phyloP scores from a whole-genome alignment of 441 rosid genomes.

The Iberis amara region DNA sequence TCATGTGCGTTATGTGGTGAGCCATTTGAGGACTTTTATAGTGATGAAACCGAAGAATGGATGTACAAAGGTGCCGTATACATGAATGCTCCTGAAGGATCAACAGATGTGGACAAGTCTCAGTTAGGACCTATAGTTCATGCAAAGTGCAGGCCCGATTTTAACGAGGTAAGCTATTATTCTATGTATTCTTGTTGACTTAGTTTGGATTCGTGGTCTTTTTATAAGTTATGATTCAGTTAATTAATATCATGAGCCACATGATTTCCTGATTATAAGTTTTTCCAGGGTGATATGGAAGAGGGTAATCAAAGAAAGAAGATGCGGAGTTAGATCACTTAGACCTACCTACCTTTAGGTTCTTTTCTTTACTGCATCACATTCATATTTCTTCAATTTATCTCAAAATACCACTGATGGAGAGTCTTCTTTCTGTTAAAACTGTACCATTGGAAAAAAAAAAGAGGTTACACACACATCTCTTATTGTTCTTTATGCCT shows the following conservation, averaged over 20 bases:
- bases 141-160: conserved; percentile 90
- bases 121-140: conserved; percentile 93
- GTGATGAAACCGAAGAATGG: conserved; percentile 97
- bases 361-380: conserved; percentile 29
- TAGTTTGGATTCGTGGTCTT: conserved; percentile 1
- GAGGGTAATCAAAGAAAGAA: conserved; percentile 69
- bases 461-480: conserved; percentile 27
- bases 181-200: conserved; percentile 7
- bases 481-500: conserved; percentile 18
- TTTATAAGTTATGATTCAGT: not conserved
- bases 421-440: conserved; percentile 24
- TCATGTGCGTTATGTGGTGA: conserved; percentile 94
- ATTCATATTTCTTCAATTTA: conserved; percentile 24
- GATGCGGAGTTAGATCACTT: conserved; percentile 50
- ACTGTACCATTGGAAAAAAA: conserved; percentile 23
- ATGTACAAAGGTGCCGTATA: conserved; percentile 96
- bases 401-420: conserved; percentile 26
- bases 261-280: conserved; percentile 7
- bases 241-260: conserved; percentile 7
- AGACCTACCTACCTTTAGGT: conserved; percentile 36
- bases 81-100: conserved; percentile 67
- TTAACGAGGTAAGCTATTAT: conserved; percentile 46
- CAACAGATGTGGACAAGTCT: conserved; percentile 65
- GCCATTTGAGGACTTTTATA: conserved; percentile 87
- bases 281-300: conserved; percentile 64